phyloP scores from a whole-genome alignment of 495 filamentous ascomycete genomes.

The Penicillium mononematosum region DNA sequence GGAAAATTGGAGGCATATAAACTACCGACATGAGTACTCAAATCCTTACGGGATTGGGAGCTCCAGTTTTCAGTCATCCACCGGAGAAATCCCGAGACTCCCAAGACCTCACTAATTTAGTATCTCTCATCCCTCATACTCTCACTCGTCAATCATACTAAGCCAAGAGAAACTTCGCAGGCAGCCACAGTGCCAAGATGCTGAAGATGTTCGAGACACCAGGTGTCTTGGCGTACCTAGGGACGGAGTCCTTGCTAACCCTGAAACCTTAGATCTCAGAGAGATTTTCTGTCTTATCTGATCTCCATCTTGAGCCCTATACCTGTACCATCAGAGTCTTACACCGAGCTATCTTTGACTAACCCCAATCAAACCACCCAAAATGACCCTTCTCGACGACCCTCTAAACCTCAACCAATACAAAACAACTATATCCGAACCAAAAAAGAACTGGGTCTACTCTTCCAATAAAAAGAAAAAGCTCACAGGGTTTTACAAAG shows the following conservation, averaged over 20 bases:
- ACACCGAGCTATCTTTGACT: not conserved
- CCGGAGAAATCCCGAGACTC: not conserved
- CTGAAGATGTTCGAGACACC: conserved; percentile 3
- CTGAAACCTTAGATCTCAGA: conserved; percentile 1
- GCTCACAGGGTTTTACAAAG: conserved; percentile 43
- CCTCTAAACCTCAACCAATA: conserved; percentile 19
- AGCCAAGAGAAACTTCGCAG: conserved; percentile 1
- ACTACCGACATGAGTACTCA: not conserved
- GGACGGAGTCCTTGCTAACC: not conserved
- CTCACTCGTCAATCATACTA: not conserved
- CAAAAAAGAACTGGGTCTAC: conserved; percentile 13
- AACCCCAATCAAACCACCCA: not conserved
- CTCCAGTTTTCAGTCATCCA: not conserved
- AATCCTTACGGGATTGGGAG: not conserved
- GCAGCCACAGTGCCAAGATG: conserved; percentile 6
- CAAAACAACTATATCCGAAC: conserved; percentile 11
- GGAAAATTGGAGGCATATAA: not conserved
- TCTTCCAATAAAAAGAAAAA: conserved; percentile 9
- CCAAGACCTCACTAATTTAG: not conserved
- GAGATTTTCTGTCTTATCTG: conserved; percentile 5
- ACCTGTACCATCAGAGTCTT: not conserved
- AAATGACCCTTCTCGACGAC: conserved; percentile 12
- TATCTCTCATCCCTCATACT: not conserved
- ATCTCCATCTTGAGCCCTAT: not conserved
- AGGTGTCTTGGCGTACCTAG: not conserved